Percentiles rank a stretch among this genome's conserved stretches.
Evolutionary conservation across 345 rosid genomes (phyloP).

Genomic region (thale cress (Arabidopsis thaliana)): TAIR10.1 NC_003070.9:20591501-20592000

Average conservation of each 20-base stretch:
- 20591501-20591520: constrained; percentile 81
- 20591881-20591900: constrained; percentile 80
- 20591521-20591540: constrained; percentile 89
- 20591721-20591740: constrained; percentile 66
- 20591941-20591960: constrained; percentile 94
- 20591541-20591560: constrained; percentile 86
- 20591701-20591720: constrained; percentile 73
- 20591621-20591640: constrained; percentile 69
- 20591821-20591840: constrained; percentile 5
- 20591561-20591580: constrained; percentile 1
- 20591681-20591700: constrained; percentile 79
- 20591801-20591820: constrained; percentile 10
- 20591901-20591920: constrained; percentile 91
- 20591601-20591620: background rate
- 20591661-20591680: constrained; percentile 99
- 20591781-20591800: constrained; percentile 60
- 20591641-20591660: constrained; percentile 95
- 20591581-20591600: background rate
- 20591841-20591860: constrained; percentile 18
- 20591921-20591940: constrained; percentile 97
- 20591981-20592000: constrained; percentile 94
- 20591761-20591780: constrained; percentile 87
- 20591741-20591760: constrained; percentile 96
- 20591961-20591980: constrained; percentile 95
- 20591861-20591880: constrained; percentile 56